phyloP scores from a whole-genome alignment of 192 early-diverging fungal genomes.

The Pilobolus umbonatus region DNA sequence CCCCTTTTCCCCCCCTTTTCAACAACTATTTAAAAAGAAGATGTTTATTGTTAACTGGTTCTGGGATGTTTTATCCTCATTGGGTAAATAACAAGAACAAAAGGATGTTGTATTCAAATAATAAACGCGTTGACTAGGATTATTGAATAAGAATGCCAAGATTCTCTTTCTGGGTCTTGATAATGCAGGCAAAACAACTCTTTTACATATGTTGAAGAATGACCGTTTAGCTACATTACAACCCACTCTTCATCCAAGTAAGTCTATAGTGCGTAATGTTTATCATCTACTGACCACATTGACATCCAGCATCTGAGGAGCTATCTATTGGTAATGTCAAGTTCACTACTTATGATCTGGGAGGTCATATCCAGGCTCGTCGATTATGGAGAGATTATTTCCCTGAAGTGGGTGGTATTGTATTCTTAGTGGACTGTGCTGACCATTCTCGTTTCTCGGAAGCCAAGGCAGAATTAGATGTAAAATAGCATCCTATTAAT shows the following conservation, averaged over 20 bases:
- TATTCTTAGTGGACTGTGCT: conserved; percentile 94
- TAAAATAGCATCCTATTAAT: conserved; percentile 29
- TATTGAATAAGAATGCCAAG: conserved; percentile 99
- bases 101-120: neutral
- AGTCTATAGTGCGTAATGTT: conserved; percentile 24
- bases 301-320: conserved; percentile 87
- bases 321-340: conserved; percentile 94
- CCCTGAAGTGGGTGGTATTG: conserved; percentile 96
- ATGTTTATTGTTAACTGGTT: conserved; percentile 99
- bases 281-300: neutral
- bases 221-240: conserved; percentile 91
- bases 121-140: conserved; percentile 52
- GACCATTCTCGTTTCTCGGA: conserved; percentile 83
- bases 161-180: conserved; percentile 98
- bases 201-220: conserved; percentile 99
- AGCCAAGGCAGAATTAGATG: conserved; percentile 92
- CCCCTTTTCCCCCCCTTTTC: neutral
- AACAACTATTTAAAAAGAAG: neutral
- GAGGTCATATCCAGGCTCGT: conserved; percentile 95
- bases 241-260: conserved; percentile 97
- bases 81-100: conserved; percentile 66
- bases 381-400: conserved; percentile 99
- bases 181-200: conserved; percentile 90
- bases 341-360: conserved; percentile 98
- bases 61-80: conserved; percentile 82